Conservation (phyloP, 495 filamentous ascomycete genomes). For the Oidiodendron maius region DNA sequence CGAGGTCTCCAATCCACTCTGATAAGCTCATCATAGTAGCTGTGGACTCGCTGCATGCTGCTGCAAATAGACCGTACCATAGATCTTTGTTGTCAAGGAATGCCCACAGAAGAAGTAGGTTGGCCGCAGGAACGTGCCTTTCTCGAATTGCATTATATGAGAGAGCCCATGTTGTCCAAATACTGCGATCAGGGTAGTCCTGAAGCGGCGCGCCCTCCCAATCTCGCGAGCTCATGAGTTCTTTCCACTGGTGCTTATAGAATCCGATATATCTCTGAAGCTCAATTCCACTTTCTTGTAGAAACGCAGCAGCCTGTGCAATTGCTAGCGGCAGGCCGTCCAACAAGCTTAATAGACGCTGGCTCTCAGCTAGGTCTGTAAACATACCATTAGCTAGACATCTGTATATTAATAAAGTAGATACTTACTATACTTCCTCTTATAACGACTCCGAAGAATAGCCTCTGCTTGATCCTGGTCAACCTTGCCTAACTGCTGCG, state of each 20-base stretch:
- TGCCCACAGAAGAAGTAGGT: conserved; percentile 31
- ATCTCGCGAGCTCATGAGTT: conserved; percentile 21
- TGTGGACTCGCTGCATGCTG: conserved; percentile 18
- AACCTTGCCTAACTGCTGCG: conserved; percentile 24
- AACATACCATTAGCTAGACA: neutral
- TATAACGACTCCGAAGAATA: conserved; percentile 3
- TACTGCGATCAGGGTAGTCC: conserved; percentile 16
- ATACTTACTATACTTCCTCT: conserved; percentile 4
- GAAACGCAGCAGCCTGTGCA: conserved; percentile 35
- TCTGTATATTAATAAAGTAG: neutral
- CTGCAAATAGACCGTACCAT: conserved; percentile 15
- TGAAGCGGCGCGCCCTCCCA: conserved; percentile 13
- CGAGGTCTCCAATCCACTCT: conserved; percentile 21
- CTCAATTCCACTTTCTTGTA: conserved; percentile 30
- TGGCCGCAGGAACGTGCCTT: conserved; percentile 22
- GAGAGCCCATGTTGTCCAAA: conserved; percentile 27
- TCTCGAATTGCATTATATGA: conserved; percentile 25
- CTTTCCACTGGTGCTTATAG: conserved; percentile 35
- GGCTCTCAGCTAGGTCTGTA: neutral
- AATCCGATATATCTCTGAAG: conserved; percentile 31
- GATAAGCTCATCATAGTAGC: conserved; percentile 5
- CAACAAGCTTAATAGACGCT: conserved; percentile 21
- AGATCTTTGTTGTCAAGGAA: conserved; percentile 28
- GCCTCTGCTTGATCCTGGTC: conserved; percentile 2
- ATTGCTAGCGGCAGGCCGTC: conserved; percentile 39